Base-by-base conservation (phyloP, 495 filamentous ascomycete species). In the Haplographium delicatum region DNA sequence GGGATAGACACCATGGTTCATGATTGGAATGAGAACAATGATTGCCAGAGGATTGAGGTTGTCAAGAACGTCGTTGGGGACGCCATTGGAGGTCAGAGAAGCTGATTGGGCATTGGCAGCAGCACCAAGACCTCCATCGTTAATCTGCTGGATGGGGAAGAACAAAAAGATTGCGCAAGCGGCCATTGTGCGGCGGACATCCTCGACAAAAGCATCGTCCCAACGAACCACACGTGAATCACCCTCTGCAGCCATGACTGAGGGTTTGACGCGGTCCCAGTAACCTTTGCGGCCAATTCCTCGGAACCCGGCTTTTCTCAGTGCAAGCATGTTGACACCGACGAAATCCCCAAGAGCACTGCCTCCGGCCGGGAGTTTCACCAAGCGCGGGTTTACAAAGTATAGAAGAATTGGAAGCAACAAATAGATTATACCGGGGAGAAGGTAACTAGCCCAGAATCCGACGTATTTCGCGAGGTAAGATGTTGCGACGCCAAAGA, bases 41-140 rank as follows among this genome's bases (percentile, higher is more conserved):
- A 89, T 82, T 27, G 79, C 72, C 50, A 90, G 75, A 1, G 85
- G 76, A 62, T 88, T 83, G 54, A 89, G 73, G 68, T 85, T 88
- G 55, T 79, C 74, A 70, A 87, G 78, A 44, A 86, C 66, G 65
- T 89, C 84, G 68, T 89, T 89, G 26, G 83, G 83, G 0, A 76
- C 69, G 22, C 81, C 81, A 48, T 80, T 72, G 2, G 80, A 81
- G 8, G 75, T 65, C 77, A 86, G 79, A 4, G 76, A 71, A 6
- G 78, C 79, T 0, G 74, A 78, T 56, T 83, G 78, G 25, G 75
- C 76, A 33, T 70, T 73, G 46, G 65, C 65, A 24, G 66, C 70
- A 7, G 66, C 67, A 19, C 69, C 70, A 19, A 73, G 61, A 56
- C 64, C 69, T 31, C 66, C 67, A 50, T 73, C 69, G 44, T 72